Conservation (phyloP, 2,329 filamentous ascomycete genomes). For the Fulvia fulva region DNA sequence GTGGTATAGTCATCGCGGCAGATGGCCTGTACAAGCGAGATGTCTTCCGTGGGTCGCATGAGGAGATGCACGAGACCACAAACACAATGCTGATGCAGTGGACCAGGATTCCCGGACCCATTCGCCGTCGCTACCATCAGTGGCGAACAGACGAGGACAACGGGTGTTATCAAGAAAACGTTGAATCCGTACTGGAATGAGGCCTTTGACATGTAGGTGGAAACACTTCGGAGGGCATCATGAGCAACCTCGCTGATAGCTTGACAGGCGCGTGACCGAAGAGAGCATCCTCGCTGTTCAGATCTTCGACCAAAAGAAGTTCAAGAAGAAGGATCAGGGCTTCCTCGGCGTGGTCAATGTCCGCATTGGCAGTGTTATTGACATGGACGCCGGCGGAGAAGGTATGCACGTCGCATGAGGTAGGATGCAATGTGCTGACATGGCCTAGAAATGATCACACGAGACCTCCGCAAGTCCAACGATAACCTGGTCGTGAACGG, state of each 20-base stretch:
- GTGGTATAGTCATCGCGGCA: slow-evolving; percentile 80
- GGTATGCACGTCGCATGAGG: slow-evolving; percentile 53
- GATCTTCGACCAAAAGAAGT: slow-evolving; percentile 99
- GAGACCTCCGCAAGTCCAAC: slow-evolving; percentile 94
- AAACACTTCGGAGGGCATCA: background rate
- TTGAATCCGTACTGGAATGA: slow-evolving; percentile 99
- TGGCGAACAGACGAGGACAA: slow-evolving; percentile 98
- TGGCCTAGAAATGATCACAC: slow-evolving; percentile 81
- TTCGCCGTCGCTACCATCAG: slow-evolving; percentile 96
- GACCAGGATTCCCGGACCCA: slow-evolving; percentile 86
- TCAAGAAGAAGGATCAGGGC: slow-evolving; percentile 99
- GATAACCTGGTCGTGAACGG: slow-evolving; percentile 97
- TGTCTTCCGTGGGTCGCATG: slow-evolving; percentile 79
- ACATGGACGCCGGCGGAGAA: slow-evolving; percentile 82
- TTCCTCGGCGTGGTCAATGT: slow-evolving; percentile 98
- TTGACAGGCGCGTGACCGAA: slow-evolving; percentile 74
- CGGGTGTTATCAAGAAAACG: slow-evolving; percentile 92
- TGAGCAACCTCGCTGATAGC: slow-evolving; percentile 6
- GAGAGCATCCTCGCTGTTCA: slow-evolving; percentile 96
- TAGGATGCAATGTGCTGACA: slow-evolving; percentile 16
- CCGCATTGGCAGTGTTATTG: slow-evolving; percentile 88
- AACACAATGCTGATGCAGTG: slow-evolving; percentile 14
- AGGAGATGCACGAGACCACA: slow-evolving; percentile 4
- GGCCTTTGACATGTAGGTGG: slow-evolving; percentile 87
- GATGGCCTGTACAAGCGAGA: slow-evolving; percentile 98